Percentiles rank a stretch among this genome's conserved stretches.
Evolutionary conservation across 2,329 filamentous ascomycete genomes (phyloP).

Genomic region (Aspergillus floridensis): DNA sequence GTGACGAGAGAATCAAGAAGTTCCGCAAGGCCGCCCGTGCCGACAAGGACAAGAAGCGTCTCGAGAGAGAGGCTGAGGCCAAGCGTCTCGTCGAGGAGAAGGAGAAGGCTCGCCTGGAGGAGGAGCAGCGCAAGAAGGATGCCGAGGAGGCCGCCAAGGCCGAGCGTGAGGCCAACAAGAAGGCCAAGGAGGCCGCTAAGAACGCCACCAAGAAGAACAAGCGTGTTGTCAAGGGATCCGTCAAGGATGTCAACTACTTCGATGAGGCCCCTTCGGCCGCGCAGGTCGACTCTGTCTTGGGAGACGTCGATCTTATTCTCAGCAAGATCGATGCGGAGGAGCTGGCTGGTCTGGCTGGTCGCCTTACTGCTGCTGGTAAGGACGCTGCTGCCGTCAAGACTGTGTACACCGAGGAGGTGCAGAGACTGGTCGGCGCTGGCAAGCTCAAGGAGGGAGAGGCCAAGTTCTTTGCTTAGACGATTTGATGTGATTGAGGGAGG

Average conservation of each 20-base stretch:
- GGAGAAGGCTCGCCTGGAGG: conserved; percentile 76
- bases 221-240: conserved; percentile 86
- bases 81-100: conserved; percentile 85
- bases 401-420: conserved; percentile 74
- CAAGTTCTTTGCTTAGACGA: conserved; percentile 52
- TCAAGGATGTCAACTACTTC: conserved; percentile 99
- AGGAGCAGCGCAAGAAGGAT: conserved; percentile 74
- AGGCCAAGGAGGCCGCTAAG: conserved; percentile 98
- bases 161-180: conserved; percentile 80
- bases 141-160: conserved; percentile 84
- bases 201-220: conserved; percentile 99
- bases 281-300: conserved; percentile 77
- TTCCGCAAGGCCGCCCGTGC: conserved; percentile 91
- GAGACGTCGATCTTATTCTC: conserved; percentile 83
- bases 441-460: conserved; percentile 82
- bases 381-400: conserved; percentile 80
- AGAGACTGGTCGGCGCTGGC: conserved; percentile 73
- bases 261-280: conserved; percentile 62
- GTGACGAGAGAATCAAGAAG: conserved; percentile 94
- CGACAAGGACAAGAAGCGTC: conserved; percentile 91
- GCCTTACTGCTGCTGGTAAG: conserved; percentile 74
- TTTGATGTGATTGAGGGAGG: background rate
- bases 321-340: conserved; percentile 87
- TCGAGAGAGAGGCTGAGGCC: conserved; percentile 88
- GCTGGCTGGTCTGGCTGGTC: conserved; percentile 76